These are phyloP conservation scores for Pleurotus tuoliensis DNA, from an alignment of 768 basidiomycete genomes.

Conservation along the genomic window DNA sequence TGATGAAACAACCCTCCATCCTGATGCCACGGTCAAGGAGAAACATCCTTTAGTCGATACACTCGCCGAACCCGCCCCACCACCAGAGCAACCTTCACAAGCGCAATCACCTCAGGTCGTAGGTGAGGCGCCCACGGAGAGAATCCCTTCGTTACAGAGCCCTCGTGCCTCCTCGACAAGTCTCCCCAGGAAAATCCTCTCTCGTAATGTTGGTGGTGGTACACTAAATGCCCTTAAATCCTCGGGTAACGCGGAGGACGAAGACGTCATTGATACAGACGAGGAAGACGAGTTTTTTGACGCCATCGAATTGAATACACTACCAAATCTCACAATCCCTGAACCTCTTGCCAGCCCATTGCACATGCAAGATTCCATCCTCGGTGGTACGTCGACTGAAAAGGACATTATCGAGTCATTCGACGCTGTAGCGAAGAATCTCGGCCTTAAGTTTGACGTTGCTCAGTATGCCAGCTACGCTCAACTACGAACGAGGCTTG, in stretches of 20 bases:
- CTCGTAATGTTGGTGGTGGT: neutral
- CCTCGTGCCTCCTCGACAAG: neutral
- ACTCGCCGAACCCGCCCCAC: neutral
- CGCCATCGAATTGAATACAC: constrained; percentile 80
- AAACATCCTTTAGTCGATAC: neutral
- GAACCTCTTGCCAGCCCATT: constrained; percentile 52
- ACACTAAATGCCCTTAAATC: neutral
- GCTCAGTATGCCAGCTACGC: constrained; percentile 65
- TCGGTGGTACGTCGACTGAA: neutral
- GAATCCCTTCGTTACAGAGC: neutral
- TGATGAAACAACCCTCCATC: neutral
- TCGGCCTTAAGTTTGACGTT: constrained; percentile 14
- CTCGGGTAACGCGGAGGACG: constrained; percentile 16
- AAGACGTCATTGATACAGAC: constrained; percentile 52
- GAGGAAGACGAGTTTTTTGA: constrained; percentile 98
- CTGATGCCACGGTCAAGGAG: neutral
- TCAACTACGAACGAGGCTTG: constrained; percentile 54
- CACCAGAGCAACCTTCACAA: neutral
- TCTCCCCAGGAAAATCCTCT: neutral
- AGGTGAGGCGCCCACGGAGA: no score
- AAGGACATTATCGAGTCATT: constrained; percentile 1
- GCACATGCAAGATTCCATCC: constrained; percentile 23
- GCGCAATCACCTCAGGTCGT: neutral
- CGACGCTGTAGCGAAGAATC: neutral
- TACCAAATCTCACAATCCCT: constrained; percentile 73